Conservation (phyloP, 2,329 filamentous ascomycete genomes). For the Polytolypa hystricis region DNA sequence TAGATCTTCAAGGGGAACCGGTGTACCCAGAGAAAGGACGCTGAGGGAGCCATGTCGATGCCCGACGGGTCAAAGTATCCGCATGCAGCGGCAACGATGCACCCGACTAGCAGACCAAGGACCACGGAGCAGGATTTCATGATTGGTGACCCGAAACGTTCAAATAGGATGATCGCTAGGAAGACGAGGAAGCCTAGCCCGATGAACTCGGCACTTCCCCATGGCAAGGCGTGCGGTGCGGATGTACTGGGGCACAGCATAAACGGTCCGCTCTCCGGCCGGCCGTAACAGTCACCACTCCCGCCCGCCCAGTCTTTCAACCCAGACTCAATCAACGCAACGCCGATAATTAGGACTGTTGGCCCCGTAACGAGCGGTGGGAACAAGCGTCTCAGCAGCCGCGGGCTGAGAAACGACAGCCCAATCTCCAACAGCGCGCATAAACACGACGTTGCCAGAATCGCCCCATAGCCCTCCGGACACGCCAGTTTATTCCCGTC, state of each 20-base stretch:
- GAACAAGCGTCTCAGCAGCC: constrained; percentile 50
- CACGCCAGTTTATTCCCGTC: constrained; percentile 51
- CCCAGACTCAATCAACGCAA: constrained; percentile 50
- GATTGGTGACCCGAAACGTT: constrained; percentile 58
- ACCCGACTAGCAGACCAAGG: constrained; percentile 53
- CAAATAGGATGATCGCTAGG: constrained; percentile 55
- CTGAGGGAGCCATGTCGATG: constrained; percentile 51
- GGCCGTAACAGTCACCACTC: constrained; percentile 35
- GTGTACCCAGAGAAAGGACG: constrained; percentile 59
- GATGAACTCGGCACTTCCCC: constrained; percentile 54
- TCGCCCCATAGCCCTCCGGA: constrained; percentile 54
- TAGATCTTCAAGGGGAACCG: constrained; percentile 57
- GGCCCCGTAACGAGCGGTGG: constrained; percentile 59
- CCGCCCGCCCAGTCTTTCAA: constrained; percentile 62
- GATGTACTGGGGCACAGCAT: constrained; percentile 46
- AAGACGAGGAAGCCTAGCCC: constrained; percentile 59
- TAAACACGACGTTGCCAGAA: constrained; percentile 46
- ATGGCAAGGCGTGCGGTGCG: constrained; percentile 50
- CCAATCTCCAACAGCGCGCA: constrained; percentile 47
- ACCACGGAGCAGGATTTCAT: constrained; percentile 60
- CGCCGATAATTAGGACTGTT: constrained; percentile 56
- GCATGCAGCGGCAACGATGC: constrained; percentile 54
- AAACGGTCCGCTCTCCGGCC: constrained; percentile 37
- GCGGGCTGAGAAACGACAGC: constrained; percentile 54
- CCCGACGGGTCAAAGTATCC: constrained; percentile 52